phyloP scores from a whole-genome alignment of 306 rosid genomes.

The Cucumis hystrix region DNA sequence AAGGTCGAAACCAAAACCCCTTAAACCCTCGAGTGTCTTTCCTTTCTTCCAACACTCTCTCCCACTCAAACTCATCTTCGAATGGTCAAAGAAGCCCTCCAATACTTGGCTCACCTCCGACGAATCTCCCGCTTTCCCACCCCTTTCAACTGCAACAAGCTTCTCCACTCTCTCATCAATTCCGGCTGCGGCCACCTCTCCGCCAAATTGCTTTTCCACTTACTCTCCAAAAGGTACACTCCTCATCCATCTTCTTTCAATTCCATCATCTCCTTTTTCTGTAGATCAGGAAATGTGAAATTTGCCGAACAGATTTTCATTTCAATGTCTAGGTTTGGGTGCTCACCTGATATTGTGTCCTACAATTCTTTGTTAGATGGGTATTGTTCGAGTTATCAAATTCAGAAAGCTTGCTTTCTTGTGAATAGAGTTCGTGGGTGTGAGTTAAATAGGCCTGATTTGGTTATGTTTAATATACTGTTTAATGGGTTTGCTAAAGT shows the following conservation, averaged over 20 bases:
- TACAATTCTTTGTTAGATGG: conserved; percentile 29
- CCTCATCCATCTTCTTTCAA: conserved; percentile 29
- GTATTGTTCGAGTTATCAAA: conserved; percentile 11
- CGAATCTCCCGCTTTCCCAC: conserved; percentile 9
- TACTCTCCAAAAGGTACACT: conserved; percentile 24
- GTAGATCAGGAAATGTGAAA: conserved; percentile 13
- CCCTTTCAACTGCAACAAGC: conserved; percentile 24
- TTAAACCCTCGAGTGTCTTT: neutral
- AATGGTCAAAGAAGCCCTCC: conserved; percentile 19
- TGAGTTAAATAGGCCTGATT: conserved; percentile 14
- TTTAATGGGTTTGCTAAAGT: conserved; percentile 22
- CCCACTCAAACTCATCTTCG: conserved; percentile 2
- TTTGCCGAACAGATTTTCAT: conserved; percentile 3
- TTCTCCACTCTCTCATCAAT: conserved; percentile 17
- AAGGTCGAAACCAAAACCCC: neutral
- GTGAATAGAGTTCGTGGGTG: conserved; percentile 1
- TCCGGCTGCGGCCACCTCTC: conserved; percentile 21
- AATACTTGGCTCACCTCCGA: conserved; percentile 18
- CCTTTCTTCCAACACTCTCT: neutral
- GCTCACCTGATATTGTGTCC: conserved; percentile 20
- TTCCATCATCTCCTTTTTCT: conserved; percentile 15
- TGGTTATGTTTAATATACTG: conserved; percentile 17
- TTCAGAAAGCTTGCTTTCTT: conserved; percentile 15
- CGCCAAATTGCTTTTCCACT: conserved; percentile 10
- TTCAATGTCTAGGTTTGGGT: conserved; percentile 21